Evolutionary conservation across 176 grass and related monocot species (phyloP).

Genomic region (Aegilops speltoides): DNA sequence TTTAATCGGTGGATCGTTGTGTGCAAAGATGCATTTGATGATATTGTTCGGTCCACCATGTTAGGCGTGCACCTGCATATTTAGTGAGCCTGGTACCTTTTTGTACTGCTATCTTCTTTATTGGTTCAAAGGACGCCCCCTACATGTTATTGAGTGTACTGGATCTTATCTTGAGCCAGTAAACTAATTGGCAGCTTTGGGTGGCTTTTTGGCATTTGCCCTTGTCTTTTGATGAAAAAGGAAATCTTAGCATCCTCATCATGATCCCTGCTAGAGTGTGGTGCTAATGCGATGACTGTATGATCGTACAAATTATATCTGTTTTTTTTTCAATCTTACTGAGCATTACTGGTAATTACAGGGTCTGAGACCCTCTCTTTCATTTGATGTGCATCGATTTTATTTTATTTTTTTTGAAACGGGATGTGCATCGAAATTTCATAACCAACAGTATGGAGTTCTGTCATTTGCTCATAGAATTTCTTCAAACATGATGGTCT

Average conservation of each 20-base stretch:
- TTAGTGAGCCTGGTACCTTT: not conserved
- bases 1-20: slow-evolving; percentile 18
- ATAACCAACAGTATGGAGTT: not conserved
- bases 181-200: not conserved
- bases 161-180: not conserved
- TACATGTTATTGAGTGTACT: slow-evolving; percentile 11
- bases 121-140: not conserved
- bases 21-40: slow-evolving; percentile 21
- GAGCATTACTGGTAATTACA: not conserved
- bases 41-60: slow-evolving; percentile 18
- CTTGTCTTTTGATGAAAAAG: slow-evolving; percentile 7
- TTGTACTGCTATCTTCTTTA: not conserved
- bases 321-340: slow-evolving; percentile 5
- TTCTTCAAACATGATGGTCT: not conserved
- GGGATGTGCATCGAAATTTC: not conserved
- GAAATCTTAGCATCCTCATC: not conserved
- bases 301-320: not conserved
- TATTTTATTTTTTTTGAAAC: too few relatives aligned
- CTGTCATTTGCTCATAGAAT: not conserved
- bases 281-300: not conserved
- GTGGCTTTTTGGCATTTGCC: slow-evolving; percentile 15
- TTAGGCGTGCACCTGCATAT: not conserved
- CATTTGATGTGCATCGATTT: not conserved
- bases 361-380: not conserved
- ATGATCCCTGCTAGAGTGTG: not conserved